These are phyloP conservation scores for Graphilbum fragrans DNA, from an alignment of 2,329 filamentous ascomycete genomes.

Conservation along the genomic window DNA sequence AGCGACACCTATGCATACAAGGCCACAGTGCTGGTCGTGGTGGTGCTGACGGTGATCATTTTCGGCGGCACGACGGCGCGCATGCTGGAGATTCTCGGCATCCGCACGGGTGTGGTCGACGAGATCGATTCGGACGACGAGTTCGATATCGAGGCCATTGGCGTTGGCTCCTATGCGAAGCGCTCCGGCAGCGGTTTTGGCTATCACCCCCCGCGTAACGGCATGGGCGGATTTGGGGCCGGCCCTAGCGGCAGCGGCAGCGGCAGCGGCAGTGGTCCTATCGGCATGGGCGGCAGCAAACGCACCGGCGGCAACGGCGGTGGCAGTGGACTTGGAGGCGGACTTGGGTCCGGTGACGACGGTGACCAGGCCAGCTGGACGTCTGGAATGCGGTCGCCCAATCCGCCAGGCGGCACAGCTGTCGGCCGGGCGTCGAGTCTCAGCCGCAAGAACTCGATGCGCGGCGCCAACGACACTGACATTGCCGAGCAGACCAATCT, in stretches of 20 bases:
- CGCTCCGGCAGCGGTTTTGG: slow-evolving; percentile 67
- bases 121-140: slow-evolving; percentile 97
- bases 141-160: slow-evolving; percentile 82
- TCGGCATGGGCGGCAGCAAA: neutral
- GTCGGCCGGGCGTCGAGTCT: slow-evolving; percentile 30
- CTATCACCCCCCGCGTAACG: slow-evolving; percentile 55
- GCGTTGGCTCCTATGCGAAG: slow-evolving; percentile 65
- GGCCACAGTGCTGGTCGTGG: slow-evolving; percentile 93
- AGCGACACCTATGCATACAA: slow-evolving; percentile 72
- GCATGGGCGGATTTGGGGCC: slow-evolving; percentile 24
- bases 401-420: slow-evolving; percentile 18
- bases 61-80: slow-evolving; percentile 94
- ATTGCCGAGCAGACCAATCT: slow-evolving; percentile 46
- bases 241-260: slow-evolving; percentile 11
- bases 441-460: slow-evolving; percentile 37
- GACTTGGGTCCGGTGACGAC: slow-evolving; percentile 31
- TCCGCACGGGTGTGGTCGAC: slow-evolving; percentile 89
- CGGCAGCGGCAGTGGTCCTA: neutral
- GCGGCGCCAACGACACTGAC: slow-evolving; percentile 14
- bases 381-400: slow-evolving; percentile 40
- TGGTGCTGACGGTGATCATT: slow-evolving; percentile 95
- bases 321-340: no score
- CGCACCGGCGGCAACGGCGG: slow-evolving; percentile 21
- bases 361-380: slow-evolving; percentile 33
- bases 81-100: slow-evolving; percentile 96